These are phyloP conservation scores for Talaromyces sp. DNA, from an alignment of 2,329 filamentous ascomycete genomes.

Conservation along the genomic window DNA sequence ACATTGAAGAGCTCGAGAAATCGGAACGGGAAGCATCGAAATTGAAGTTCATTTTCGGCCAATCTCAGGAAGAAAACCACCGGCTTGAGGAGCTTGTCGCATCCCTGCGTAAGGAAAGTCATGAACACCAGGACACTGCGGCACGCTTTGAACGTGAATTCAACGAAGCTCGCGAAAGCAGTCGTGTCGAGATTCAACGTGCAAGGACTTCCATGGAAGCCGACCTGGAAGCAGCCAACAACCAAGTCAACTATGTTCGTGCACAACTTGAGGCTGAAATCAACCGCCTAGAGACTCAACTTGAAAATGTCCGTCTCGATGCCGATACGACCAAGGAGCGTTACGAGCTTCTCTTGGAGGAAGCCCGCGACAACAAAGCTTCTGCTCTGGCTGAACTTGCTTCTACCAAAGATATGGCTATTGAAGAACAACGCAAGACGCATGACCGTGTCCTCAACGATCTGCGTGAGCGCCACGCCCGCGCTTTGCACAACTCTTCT, in stretches of 20 bases:
- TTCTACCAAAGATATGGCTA: constrained; percentile 47
- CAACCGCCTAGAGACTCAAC: constrained; percentile 62
- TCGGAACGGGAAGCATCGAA: constrained; percentile 73
- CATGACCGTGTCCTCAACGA: constrained; percentile 72
- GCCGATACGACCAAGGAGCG: constrained; percentile 73
- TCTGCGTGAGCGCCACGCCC: constrained; percentile 67
- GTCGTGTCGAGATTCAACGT: constrained; percentile 72
- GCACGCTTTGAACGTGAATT: constrained; percentile 74
- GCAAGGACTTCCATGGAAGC: constrained; percentile 71
- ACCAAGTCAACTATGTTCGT: constrained; percentile 76
- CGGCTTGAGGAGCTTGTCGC: constrained; percentile 56
- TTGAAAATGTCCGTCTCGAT: constrained; percentile 73
- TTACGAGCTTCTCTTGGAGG: constrained; percentile 78
- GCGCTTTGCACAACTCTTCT: constrained; percentile 63
- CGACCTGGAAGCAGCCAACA: constrained; percentile 76
- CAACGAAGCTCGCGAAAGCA: constrained; percentile 74
- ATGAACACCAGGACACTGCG: constrained; percentile 64
- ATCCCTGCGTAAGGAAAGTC: constrained; percentile 49
- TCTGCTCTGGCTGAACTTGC: constrained; percentile 50
- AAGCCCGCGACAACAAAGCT: constrained; percentile 64
- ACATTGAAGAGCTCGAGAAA: constrained; percentile 56
- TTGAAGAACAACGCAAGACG: constrained; percentile 55
- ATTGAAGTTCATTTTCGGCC: constrained; percentile 71
- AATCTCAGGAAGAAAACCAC: constrained; percentile 53
- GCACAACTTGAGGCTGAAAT: constrained; percentile 78